Percentiles rank a stretch among this genome's conserved stretches.
Evolutionary conservation across 352 stramenopile genomes (phyloP).

Genomic region (Pythium biforme): DNA sequence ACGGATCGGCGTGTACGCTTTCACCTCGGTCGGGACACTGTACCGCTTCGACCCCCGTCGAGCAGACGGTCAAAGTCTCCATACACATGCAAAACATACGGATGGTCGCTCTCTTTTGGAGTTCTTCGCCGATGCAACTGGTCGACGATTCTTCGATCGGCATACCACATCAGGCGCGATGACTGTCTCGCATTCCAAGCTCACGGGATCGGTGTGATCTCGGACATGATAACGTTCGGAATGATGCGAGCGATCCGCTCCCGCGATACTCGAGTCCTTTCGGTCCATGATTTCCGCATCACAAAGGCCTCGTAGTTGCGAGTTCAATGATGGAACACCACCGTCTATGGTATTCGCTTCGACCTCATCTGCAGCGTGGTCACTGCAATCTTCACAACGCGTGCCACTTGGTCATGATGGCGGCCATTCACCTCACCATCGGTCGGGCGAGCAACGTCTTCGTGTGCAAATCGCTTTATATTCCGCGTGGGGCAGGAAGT

Average conservation of each 20-base stretch:
- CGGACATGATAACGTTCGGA: conserved; percentile 7
- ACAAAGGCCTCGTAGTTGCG: too few species aligned
- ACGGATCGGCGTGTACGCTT: conserved; percentile 11
- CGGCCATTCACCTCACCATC: too few species aligned
- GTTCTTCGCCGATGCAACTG: too few species aligned
- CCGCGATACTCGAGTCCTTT: conserved; percentile 11
- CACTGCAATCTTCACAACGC: too few species aligned
- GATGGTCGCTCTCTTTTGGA: conserved; percentile 27
- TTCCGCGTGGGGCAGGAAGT: neutral
- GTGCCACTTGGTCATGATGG: too few species aligned
- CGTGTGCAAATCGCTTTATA: neutral
- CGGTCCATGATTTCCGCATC: neutral
- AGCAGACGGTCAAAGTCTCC: conserved; percentile 3
- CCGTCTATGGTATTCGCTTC: conserved; percentile 4
- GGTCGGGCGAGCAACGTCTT: neutral
- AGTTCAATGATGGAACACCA: neutral
- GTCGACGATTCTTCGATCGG: neutral
- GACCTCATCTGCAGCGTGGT: conserved; percentile 4
- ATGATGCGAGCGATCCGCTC: conserved; percentile 10
- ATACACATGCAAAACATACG: conserved; percentile 34
- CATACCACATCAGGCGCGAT: too few species aligned
- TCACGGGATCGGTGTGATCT: conserved; percentile 3
- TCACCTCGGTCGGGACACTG: conserved; percentile 9
- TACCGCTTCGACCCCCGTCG: conserved; percentile 14
- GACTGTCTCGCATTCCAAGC: conserved; percentile 12